phyloP scores from a whole-genome alignment of 2,329 filamentous ascomycete species.

The Monosporascus sp. region DNA sequence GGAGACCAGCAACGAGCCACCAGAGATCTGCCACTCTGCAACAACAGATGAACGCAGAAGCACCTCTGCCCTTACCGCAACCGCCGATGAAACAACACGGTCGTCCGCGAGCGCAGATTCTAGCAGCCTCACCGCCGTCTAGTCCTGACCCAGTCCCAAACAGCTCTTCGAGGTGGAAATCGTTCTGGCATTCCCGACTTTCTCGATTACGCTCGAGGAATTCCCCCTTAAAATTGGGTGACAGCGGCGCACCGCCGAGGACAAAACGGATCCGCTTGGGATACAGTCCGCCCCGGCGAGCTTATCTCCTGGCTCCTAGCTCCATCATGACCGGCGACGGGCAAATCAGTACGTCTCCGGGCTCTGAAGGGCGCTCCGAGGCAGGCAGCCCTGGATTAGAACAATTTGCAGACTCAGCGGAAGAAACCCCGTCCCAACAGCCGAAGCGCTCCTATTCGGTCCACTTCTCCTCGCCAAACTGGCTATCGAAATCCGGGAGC shows the following conservation, averaged over 20 bases:
- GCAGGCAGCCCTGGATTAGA: conserved; percentile 22
- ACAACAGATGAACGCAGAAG: conserved; percentile 31
- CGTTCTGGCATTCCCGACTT: conserved; percentile 49
- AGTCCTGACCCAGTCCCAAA: conserved; percentile 2
- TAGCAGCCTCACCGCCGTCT: conserved; percentile 13
- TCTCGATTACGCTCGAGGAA: conserved; percentile 13
- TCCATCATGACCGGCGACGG: conserved; percentile 17
- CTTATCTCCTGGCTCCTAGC: conserved; percentile 33
- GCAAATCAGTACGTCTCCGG: conserved; percentile 5
- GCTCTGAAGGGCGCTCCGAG: conserved; percentile 10
- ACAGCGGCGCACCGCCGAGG: conserved; percentile 21
- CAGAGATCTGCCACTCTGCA: conserved; percentile 69
- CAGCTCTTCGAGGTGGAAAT: conserved; percentile 40
- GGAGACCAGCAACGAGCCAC: conserved; percentile 73
- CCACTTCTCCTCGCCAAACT: conserved; percentile 53
- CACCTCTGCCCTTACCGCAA: conserved; percentile 19
- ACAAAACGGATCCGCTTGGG: conserved; percentile 28
- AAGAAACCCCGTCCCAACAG: conserved; percentile 38
- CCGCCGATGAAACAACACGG: conserved; percentile 28
- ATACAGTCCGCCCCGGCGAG: conserved; percentile 25
- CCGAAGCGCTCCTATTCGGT: conserved; percentile 53
- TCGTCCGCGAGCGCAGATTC: conserved; percentile 26
- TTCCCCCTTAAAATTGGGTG: conserved; percentile 16
- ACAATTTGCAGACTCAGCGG: conserved; percentile 21
- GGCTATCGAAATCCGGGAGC: conserved; percentile 53